These are phyloP conservation scores for Coprinopsis cinerea DNA, from an alignment of 768 basidiomycete genomes.

Conservation along the genomic window DNA sequence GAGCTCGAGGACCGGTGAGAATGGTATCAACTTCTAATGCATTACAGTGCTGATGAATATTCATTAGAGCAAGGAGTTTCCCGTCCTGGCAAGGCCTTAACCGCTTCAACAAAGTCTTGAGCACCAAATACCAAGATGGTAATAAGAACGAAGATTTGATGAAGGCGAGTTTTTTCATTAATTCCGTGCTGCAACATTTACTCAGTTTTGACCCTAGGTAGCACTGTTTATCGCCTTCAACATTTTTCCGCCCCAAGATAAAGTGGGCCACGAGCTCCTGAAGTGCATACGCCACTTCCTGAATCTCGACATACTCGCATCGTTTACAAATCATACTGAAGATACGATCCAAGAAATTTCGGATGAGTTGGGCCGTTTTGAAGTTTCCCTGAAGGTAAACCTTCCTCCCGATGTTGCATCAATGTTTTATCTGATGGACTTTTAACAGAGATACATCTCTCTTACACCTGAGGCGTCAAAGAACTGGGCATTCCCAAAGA, in stretches of 20 bases:
- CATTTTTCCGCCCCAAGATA: background rate
- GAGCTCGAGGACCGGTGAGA: background rate
- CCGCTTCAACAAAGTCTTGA: slow-evolving; percentile 23
- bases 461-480: slow-evolving; percentile 2
- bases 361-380: slow-evolving; percentile 15
- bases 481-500: slow-evolving; percentile 33
- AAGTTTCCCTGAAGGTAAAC: slow-evolving; percentile 18
- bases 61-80: slow-evolving; percentile 4
- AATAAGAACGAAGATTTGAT: slow-evolving; percentile 26
- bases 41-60: background rate
- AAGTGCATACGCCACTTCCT: slow-evolving; percentile 20
- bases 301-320: slow-evolving; percentile 20
- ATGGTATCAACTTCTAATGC: background rate
- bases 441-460: background rate
- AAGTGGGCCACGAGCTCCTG: slow-evolving; percentile 22
- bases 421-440: background rate
- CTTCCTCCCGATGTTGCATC: background rate
- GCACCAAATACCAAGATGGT: slow-evolving; percentile 25
- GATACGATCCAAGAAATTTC: slow-evolving; percentile 22
- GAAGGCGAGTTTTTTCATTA: slow-evolving; percentile 19
- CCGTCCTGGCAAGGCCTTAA: slow-evolving; percentile 27
- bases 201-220: background rate
- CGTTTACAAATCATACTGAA: slow-evolving; percentile 26
- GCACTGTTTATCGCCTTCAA: background rate
- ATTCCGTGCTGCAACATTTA: background rate